A percentile compares a stretch with the other conserved stretches of the same genome.
phyloP scores from a whole-genome alignment of 228 moss, liverwort and hornwort species.

The Sphagnum fallax region DNA sequence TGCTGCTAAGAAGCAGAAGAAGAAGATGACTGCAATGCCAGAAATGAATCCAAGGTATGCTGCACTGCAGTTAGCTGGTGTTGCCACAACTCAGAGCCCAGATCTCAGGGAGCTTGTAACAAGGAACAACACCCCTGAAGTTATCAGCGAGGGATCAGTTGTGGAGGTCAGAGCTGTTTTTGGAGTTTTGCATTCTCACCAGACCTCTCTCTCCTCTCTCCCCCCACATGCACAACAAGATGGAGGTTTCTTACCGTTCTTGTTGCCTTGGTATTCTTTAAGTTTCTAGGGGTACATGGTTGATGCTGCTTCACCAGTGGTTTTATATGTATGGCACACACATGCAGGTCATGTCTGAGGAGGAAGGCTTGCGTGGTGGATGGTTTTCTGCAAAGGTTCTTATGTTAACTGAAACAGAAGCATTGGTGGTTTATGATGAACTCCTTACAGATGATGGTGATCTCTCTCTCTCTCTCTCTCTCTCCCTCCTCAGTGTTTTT shows the following conservation, averaged over 20 bases:
- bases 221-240: no score
- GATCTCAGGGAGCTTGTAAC: constrained; percentile 15
- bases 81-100: constrained; percentile 7
- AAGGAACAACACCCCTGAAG: constrained; percentile 18
- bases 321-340: neutral
- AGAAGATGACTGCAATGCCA: constrained; percentile 5
- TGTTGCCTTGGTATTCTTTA: neutral
- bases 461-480: neutral
- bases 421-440: constrained; percentile 69
- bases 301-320: neutral
- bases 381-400: constrained; percentile 87
- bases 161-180: constrained; percentile 56
- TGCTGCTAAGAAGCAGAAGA: constrained; percentile 7
- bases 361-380: constrained; percentile 83
- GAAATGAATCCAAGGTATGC: constrained; percentile 13
- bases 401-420: constrained; percentile 37
- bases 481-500: neutral
- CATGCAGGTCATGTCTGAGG: constrained; percentile 83
- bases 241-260: no score
- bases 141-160: constrained; percentile 40
- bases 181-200: neutral
- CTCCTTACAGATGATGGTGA: constrained; percentile 82
- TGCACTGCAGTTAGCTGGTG: constrained; percentile 12
- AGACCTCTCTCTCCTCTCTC: no score
- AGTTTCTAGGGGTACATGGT: neutral